A percentile compares a stretch with the other conserved stretches of the same genome.
Conservation (phyloP, 1,284 basidiomycete genomes). For the Fistulinella staudtii region DNA sequence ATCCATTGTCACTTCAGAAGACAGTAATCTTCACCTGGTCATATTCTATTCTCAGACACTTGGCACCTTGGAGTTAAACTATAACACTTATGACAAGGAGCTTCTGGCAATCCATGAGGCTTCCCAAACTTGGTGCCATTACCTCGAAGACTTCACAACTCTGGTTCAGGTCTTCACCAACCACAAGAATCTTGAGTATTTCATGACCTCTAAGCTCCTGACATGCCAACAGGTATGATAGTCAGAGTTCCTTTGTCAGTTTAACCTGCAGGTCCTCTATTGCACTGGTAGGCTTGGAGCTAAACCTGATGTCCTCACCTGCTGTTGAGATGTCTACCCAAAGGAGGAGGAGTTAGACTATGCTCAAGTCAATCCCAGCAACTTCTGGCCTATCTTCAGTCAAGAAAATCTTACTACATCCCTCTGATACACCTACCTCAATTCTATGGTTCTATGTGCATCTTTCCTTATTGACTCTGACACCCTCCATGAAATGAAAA, state of each 20-base stretch:
- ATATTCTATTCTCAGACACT: neutral
- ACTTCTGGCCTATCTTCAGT: neutral
- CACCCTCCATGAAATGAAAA: no score
- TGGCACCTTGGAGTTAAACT: neutral
- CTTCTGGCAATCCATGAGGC: neutral
- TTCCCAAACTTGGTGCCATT: neutral
- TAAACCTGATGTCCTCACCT: neutral
- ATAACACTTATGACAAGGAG: conserved; percentile 1
- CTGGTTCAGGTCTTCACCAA: conserved; percentile 12
- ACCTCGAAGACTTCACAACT: neutral
- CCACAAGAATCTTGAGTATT: conserved; percentile 17
- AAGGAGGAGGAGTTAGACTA: neutral
- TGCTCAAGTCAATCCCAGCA: neutral
- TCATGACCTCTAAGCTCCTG: conserved; percentile 4
- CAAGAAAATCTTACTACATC: neutral
- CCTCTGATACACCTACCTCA: no score
- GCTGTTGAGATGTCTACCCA: neutral
- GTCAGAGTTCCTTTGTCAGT: neutral
- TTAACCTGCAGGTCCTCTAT: neutral
- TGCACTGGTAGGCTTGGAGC: neutral
- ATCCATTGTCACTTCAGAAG: conserved; percentile 14
- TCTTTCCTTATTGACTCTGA: no score
- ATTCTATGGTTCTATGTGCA: no score
- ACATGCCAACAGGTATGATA: neutral
- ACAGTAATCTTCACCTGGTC: neutral